Base-by-base conservation (phyloP, 805 yeast genomes). In the Saccharomycopsis lassenensis region DNA sequence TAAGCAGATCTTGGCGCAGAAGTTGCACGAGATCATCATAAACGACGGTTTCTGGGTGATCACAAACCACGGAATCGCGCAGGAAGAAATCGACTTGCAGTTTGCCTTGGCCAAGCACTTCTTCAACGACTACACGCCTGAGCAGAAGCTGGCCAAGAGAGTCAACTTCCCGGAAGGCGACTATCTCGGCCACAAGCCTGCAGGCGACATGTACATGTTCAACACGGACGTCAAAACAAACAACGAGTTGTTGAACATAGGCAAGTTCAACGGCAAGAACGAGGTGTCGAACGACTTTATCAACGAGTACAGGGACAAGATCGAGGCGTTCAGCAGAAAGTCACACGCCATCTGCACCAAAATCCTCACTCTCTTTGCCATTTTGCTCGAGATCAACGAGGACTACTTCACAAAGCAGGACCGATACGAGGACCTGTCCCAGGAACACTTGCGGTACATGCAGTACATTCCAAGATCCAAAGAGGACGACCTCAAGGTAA, bases 361-460 rank as follows among this genome's bases (percentile, higher is more conserved):
- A 38, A 39, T 58, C 14, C 38, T 57, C 22, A 47, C 47, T 5
- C 44, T 58, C 14, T 56, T 58, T 44, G 63, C 62, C 3, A 50
- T 57, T 7, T 54, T 56, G 22, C 45, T 58, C 35, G 61, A 57
- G 37, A 41, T 58, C 15, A 58, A 53, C 27, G 61, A 58, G 37
- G 46, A 55, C 33, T 56, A 54, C 33, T 56, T 58, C 36, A 60
- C 50, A 4, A 48, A 55, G 22, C 47, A 50, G 20, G 61, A 58
- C 41, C 32, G 43, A 20, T 58, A 56, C 38, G 56, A 56, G 7
- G 58, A 54, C 23, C 50, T 57, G 2, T 54, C 59, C 27, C 62
- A 58, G 35, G 62, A 57, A 37, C 58, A 55, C 34, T 40, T 56
- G 24, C 33, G 63, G 21, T 57, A 44, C 41, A 58, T 58, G 59